Evolutionary conservation across 2,329 filamentous ascomycete species (phyloP).

Genomic region (Beauveria scarabaeidicola): DNA sequence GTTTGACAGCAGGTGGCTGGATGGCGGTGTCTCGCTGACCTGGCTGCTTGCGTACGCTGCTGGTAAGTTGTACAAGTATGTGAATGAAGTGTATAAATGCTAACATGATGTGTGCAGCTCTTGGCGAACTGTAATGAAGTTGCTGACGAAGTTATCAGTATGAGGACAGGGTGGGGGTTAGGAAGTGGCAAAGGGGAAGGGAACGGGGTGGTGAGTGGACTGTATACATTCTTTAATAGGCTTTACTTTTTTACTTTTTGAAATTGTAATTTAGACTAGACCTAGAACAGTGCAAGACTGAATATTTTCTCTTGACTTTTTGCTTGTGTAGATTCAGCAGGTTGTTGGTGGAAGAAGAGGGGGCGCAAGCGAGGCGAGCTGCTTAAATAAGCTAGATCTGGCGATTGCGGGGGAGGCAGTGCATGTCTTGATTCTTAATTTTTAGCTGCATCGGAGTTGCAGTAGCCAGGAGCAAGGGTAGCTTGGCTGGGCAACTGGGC

Average conservation of each 20-base stretch:
- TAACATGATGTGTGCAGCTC: background rate
- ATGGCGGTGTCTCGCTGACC: constrained; percentile 74
- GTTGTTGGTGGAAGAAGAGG: too few species aligned
- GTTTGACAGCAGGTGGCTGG: constrained; percentile 62
- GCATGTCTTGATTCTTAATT: constrained; percentile 1
- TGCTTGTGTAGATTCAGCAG: background rate
- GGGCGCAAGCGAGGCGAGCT: background rate
- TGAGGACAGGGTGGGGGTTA: too few species aligned
- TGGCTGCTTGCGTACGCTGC: constrained; percentile 80
- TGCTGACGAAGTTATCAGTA: background rate
- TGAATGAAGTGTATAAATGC: background rate
- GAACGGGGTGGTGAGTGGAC: background rate
- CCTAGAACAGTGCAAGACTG: background rate
- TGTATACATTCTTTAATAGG: background rate
- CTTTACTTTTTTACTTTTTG: background rate
- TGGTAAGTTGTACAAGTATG: constrained; percentile 41
- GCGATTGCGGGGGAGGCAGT: constrained; percentile 11
- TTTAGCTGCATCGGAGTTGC: background rate
- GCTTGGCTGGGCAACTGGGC: background rate
- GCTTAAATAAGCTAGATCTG: background rate
- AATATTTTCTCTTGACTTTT: background rate
- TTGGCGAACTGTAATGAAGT: constrained; percentile 2
- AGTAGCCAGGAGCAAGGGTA: background rate
- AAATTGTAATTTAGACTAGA: constrained; percentile 1
- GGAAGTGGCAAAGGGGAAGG: too few species aligned